Base-by-base conservation (phyloP, 495 filamentous ascomycete species). In the Acidomyces sp. region DNA sequence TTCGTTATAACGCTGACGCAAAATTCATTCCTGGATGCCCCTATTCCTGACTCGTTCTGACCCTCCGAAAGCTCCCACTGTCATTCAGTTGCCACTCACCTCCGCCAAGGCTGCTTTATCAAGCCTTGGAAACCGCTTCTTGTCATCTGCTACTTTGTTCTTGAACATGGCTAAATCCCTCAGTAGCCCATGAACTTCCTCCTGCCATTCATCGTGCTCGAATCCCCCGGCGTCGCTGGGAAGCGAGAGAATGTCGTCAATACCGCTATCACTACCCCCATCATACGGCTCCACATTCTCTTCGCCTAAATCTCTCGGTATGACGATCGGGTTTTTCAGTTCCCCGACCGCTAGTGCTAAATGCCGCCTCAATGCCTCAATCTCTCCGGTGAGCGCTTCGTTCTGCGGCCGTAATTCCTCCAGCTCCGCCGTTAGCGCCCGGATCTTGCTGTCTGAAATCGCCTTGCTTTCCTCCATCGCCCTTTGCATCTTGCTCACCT, bases 381-480 rank as follows among this genome's bases (percentile, higher is more conserved):
- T 95, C 67, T 96, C 80, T 2, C 76, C 80, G 58, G 82, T 72
- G 28, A 97, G 58, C 33, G 74, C 76, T 26, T 31, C 39, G 34
- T 58, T 57, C 38, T 34, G 29, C 10, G 55, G 55, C 28, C 59
- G 19, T 34, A 64, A 41, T 41, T 62, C 61, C 37, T 64, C 61
- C 3, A 60, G 53, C 65, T 96, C 82, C 2, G 75, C 80, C 56
- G 84, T 74, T 28, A 99, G 59, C 29, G 77, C 79, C 22, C 80
- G 70, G 44, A 99, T 93, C 68, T 93, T 93, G 64, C 77, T 79
- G 52, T 99, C 92, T 37, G 79, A 75, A 3, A 95, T 78, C 58
- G 90, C 74, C 28, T 76, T 74, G 23, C 71, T 76, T 63, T 99
- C 90, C 56, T 95, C 88, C 87, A 94, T 93, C 49, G 87, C 67